Evolutionary conservation across 2,329 filamentous ascomycete genomes (phyloP).

Genomic region (Nemania diffusa): DNA sequence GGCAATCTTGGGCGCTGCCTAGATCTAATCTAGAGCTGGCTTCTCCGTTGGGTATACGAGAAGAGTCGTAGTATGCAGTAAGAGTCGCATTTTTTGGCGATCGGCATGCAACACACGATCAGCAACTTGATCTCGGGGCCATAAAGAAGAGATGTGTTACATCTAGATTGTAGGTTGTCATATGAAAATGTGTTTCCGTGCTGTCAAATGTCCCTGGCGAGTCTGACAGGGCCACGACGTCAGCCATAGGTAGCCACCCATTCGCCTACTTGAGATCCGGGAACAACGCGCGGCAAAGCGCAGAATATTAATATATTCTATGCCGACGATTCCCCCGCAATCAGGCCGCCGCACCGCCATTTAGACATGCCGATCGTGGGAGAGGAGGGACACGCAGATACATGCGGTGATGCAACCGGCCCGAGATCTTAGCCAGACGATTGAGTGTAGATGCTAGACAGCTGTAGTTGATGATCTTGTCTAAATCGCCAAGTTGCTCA

Average conservation of each 20-base stretch:
- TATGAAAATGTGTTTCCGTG: constrained; percentile 4
- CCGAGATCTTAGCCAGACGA: background rate
- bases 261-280: background rate
- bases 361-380: too few species aligned
- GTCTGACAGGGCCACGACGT: constrained; percentile 6
- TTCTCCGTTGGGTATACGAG: background rate
- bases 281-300: background rate
- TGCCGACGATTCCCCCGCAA: background rate
- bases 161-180: constrained; percentile 7
- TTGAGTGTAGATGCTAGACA: background rate
- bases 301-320: background rate
- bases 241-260: background rate
- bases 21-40: background rate
- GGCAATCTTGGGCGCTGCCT: background rate
- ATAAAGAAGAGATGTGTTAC: constrained; percentile 1
- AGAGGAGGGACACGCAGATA: background rate
- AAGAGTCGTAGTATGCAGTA: background rate
- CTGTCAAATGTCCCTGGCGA: constrained; percentile 8
- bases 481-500: constrained; percentile 6
- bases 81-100: background rate
- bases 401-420: background rate
- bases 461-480: background rate
- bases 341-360: background rate
- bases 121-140: background rate
- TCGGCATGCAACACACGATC: background rate